Percentiles rank a stretch among this genome's conserved stretches.
Evolutionary conservation across 169 alveolate species (phyloP).

Genomic region (Ichthyophthirius multifiliis): DNA sequence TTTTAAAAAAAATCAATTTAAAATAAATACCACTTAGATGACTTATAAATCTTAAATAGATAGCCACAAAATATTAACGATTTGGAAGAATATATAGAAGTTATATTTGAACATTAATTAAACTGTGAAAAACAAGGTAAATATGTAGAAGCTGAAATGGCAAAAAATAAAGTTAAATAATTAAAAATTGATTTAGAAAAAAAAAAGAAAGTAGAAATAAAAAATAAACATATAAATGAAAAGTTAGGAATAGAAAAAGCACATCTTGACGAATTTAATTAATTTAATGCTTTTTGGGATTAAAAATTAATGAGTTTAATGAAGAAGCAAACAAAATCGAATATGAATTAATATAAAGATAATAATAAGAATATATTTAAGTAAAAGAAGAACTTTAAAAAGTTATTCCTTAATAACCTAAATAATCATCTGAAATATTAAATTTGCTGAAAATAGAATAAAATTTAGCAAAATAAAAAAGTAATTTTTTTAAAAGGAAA

Average conservation of each 20-base stretch:
- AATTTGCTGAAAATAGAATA: slow-evolving; percentile 34
- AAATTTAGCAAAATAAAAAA: slow-evolving; percentile 40
- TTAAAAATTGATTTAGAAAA: slow-evolving; percentile 13
- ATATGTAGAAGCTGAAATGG: slow-evolving; percentile 39
- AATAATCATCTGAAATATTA: slow-evolving; percentile 32
- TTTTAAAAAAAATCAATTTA: too few species aligned
- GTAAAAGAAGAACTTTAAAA: slow-evolving; percentile 24
- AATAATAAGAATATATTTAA: slow-evolving; percentile 7
- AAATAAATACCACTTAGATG: too few species aligned
- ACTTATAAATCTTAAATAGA: background rate
- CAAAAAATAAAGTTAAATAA: slow-evolving; percentile 11
- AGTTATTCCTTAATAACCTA: slow-evolving; percentile 28
- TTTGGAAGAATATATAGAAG: slow-evolving; percentile 29
- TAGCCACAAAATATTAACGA: background rate
- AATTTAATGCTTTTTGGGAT: slow-evolving; percentile 45
- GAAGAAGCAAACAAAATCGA: slow-evolving; percentile 38
- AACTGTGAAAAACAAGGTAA: slow-evolving; percentile 32
- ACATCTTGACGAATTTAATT: slow-evolving; percentile 40
- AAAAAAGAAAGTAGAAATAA: slow-evolving; percentile 25
- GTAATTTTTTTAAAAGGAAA: background rate
- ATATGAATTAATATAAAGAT: slow-evolving; percentile 16
- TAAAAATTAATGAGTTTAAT: slow-evolving; percentile 33
- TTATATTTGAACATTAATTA: slow-evolving; percentile 7
- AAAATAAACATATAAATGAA: slow-evolving; percentile 17
- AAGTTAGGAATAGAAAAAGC: slow-evolving; percentile 30